Conservation (phyloP, 2,329 filamentous ascomycete species). For the Epichloe gansuensis region DNA sequence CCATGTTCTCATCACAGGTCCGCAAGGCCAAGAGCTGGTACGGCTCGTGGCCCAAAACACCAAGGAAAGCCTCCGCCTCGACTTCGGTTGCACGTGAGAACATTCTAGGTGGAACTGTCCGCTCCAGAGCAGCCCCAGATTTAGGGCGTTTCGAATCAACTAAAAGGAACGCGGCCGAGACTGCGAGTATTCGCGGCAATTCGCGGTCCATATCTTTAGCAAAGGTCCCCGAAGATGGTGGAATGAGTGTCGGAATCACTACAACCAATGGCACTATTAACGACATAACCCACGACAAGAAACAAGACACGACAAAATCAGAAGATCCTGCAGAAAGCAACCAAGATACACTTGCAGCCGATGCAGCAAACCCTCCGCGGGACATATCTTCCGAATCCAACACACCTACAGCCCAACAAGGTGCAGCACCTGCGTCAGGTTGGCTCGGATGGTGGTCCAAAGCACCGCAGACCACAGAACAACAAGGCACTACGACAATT, state of each 20-base stretch:
- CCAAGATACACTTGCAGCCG: background rate
- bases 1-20: conserved; percentile 21
- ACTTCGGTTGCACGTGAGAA: conserved; percentile 48
- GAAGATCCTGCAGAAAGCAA: background rate
- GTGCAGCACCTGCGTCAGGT: conserved; percentile 25
- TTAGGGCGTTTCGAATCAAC: conserved; percentile 35
- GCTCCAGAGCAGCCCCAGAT: conserved; percentile 32
- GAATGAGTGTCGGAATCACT: conserved; percentile 1
- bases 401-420: conserved; percentile 4
- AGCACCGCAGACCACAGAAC: conserved; percentile 12
- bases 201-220: conserved; percentile 12
- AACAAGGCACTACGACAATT: conserved; percentile 9
- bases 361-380: background rate
- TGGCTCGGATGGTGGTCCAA: conserved; percentile 43
- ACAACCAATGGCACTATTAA: background rate
- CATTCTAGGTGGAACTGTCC: conserved; percentile 43
- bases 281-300: background rate
- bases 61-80: conserved; percentile 47
- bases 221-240: conserved; percentile 15
- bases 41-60: conserved; percentile 43
- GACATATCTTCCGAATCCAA: background rate
- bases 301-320: conserved; percentile 3
- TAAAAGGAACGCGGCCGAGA: conserved; percentile 23
- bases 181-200: conserved; percentile 17
- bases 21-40: conserved; percentile 49